Evolutionary conservation across 2,329 filamentous ascomycete genomes (phyloP).

Genomic region (Nigrospora oryzae): DNA sequence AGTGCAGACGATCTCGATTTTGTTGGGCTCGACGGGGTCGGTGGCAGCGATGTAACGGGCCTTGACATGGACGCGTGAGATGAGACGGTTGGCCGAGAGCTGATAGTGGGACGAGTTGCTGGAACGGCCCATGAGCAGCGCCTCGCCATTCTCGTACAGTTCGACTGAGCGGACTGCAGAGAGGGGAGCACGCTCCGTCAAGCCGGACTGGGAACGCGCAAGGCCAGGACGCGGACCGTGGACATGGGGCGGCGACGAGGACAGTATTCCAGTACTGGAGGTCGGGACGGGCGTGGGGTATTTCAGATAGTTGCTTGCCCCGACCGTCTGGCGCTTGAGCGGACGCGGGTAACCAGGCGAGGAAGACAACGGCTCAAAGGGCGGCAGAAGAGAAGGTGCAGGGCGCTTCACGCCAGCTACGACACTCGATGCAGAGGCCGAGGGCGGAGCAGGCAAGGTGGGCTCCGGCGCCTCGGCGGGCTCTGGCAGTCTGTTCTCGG

Average conservation of each 20-base stretch:
- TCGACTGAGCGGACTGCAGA: slow-evolving; percentile 75
- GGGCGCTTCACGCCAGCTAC: slow-evolving; percentile 48
- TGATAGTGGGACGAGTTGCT: slow-evolving; percentile 95
- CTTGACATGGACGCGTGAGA: slow-evolving; percentile 89
- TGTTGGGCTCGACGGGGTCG: slow-evolving; percentile 60
- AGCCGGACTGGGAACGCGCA: slow-evolving; percentile 52
- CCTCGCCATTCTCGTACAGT: slow-evolving; percentile 73
- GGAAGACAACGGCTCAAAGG: slow-evolving; percentile 74
- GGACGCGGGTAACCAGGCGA: slow-evolving; percentile 65
- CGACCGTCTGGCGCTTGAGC: slow-evolving; percentile 55
- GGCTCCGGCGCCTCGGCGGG: slow-evolving; percentile 17
- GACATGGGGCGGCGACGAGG: slow-evolving; percentile 67
- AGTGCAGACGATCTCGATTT: slow-evolving; percentile 81
- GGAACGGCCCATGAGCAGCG: slow-evolving; percentile 81
- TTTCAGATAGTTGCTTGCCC: slow-evolving; percentile 46
- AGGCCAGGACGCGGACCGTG: slow-evolving; percentile 36
- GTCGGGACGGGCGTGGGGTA: slow-evolving; percentile 94
- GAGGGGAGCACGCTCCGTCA: slow-evolving; percentile 75
- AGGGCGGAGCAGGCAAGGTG: slow-evolving; percentile 19
- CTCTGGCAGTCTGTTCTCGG: slow-evolving; percentile 3
- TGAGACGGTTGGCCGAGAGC: slow-evolving; percentile 81
- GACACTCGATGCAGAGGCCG: slow-evolving; percentile 10
- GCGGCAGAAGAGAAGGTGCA: slow-evolving; percentile 62
- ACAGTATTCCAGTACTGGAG: slow-evolving; percentile 84
- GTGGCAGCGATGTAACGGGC: slow-evolving; percentile 70